Evolutionary conservation across 2,329 filamentous ascomycete species (phyloP), one percentile per base, ranked within the genome.

Genomic region (Penicillium brevicompactum): DNA sequence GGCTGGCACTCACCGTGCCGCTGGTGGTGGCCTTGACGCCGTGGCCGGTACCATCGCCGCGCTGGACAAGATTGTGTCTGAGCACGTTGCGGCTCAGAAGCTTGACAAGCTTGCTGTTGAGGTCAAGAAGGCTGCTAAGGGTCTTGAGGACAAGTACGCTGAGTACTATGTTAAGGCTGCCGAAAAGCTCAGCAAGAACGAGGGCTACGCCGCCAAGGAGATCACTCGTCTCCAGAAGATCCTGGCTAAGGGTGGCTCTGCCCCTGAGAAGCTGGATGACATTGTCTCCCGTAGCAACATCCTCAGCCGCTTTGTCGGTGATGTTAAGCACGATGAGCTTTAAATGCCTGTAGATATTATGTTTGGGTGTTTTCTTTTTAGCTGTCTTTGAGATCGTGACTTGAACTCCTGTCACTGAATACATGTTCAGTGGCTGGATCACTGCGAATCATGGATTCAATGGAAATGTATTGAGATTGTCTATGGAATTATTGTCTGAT

Each of bases 101-200:
- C 76, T 90, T 52, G 79, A 84, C 43, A 85, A 88, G 60, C 84
- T 91, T 21, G 81, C 85, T 32, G 81, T 82, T 42, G 88, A 95
- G 76, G 82, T 89, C 50, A 87, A 88, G 80, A 88, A 88, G 78
- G 84, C 86, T 58, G 87, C 87, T 21, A 82, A 83, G 65, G 79
- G 76, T 49, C 74, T 94, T 49, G 84, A 88, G 77, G 87, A 88
- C 75, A 91, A 90, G 80, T 96, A 93, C 71, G 91, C 91, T 45
- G 84, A 92, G 77, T 99, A 99, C 84, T 97, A 99, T 76, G 82
- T 94, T 73, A 91, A 90, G 73, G 92, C 96, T 51, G 89, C 94
- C 58, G 85, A 90, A 73, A 97, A 97, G 86, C 79, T 94, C 61
- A 82, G 80, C 71, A 82, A 87, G 74, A 95, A 89, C 78, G 82